Base-by-base conservation (phyloP, 371 early-diverging fungal species). In the Apophysomyces trapeziformis region DNA sequence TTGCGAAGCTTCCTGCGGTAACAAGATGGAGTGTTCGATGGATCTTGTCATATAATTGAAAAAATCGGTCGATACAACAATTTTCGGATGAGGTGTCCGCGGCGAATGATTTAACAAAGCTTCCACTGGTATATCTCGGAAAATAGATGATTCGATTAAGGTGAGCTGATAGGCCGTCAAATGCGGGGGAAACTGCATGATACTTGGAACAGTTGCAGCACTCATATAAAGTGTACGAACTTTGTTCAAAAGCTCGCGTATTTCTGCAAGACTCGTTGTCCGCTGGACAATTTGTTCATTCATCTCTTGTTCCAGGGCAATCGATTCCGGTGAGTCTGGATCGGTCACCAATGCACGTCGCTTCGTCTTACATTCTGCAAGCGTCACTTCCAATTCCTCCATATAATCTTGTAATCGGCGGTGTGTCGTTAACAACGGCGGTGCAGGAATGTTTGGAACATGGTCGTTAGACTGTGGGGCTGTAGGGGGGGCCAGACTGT, bases 11-110 rank as follows among this genome's bases (percentile, higher is more conserved):
- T 80, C 83, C 18, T 76, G 72, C 1, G 85, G 86, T 46, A 83
- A 77, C 38, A 93, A 71, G 41, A 93, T 85, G 1, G 93, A 85
- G 56, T 81, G 80, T 71, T 93, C 93, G 39, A 93, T 84, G 46
- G 87, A 63, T 12, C 93, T 81, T 7, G 92, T 89, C 43, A 90
- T 66, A 67, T 90, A 91, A 71, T 93, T 93, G 84, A 93, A 93
- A 75, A 90, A 90, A 65, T 90, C 92, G 8, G 91, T 87, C 5
- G 86, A 87, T 7, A 88, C 88, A 35, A 85, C 87, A 6, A 93
- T 77, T 9, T 81, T 78, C 43, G 86, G 81, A 38, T 87, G 80
- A 1, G 90, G 90, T 5, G 76, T 73, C 18, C 83, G 81, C 0
- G 90, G 83, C 0, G 90, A 86, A 69, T 93, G 91, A 1, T 73